Percentiles rank a stretch among this genome's conserved stretches.
phyloP scores from a whole-genome alignment of 768 basidiomycete species.

The Lactarius tabidus region DNA sequence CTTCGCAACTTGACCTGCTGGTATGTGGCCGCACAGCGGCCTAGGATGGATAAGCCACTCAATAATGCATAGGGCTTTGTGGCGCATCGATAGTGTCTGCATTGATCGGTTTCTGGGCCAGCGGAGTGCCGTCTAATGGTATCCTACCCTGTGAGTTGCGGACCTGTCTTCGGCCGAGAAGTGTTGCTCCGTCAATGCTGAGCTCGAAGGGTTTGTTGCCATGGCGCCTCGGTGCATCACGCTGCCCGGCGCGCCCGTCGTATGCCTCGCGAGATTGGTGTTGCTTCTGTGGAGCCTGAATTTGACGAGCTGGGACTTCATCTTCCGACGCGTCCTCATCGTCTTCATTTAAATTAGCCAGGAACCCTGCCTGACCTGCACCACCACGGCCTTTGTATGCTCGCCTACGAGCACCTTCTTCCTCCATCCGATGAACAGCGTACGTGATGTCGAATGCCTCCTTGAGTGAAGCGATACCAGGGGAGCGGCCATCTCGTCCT shows the following conservation, averaged over 20 bases:
- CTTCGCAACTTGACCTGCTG: background rate
- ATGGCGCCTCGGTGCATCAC: conserved; percentile 49
- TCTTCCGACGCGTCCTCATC: conserved; percentile 67
- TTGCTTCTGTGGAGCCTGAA: conserved; percentile 17
- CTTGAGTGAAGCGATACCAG: conserved; percentile 88
- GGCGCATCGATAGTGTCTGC: conserved; percentile 19
- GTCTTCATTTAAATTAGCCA: conserved; percentile 88
- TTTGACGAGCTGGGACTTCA: conserved; percentile 41
- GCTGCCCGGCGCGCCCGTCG: conserved; percentile 66
- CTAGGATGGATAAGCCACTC: conserved; percentile 2
- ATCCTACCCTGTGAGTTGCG: conserved; percentile 30
- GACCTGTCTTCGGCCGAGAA: conserved; percentile 69
- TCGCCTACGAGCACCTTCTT: conserved; percentile 86
- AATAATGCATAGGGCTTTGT: conserved; percentile 28
- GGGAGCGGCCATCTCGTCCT: conserved; percentile 75
- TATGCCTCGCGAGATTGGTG: conserved; percentile 31
- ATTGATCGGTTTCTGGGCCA: conserved; percentile 32
- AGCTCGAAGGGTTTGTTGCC: conserved; percentile 61
- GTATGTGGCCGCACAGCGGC: conserved; percentile 14
- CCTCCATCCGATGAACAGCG: conserved; percentile 99
- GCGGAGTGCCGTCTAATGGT: conserved; percentile 35
- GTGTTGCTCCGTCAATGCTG: conserved; percentile 79
- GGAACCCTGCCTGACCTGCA: conserved; percentile 69
- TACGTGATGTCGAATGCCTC: conserved; percentile 99
- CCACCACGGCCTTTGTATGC: conserved; percentile 78